Evolutionary conservation across 805 yeast species (phyloP), one percentile per base, ranked within the genome.

Genomic region (Saturnispora dispora): DNA sequence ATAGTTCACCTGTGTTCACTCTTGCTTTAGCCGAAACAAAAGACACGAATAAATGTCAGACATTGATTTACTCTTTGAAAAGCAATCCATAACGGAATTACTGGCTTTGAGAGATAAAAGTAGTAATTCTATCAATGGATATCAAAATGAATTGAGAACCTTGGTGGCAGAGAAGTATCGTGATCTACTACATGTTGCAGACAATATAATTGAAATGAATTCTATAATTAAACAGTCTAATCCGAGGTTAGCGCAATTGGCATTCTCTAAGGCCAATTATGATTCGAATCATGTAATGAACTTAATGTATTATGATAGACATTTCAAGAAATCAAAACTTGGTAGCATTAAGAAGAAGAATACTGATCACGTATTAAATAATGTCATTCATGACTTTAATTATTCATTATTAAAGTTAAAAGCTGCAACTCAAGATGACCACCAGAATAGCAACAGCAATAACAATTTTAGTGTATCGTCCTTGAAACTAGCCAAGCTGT

Each of bases 131-230:
- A 60, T 63, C 2, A 47, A 46, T 32, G 28, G 23, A 4, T 63
- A 61, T 44, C 58, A 57, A 42, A 47, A 53, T 15, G 64, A 65
- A 44, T 58, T 69, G 37, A 56, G 69, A 27, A 44, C 57, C 10
- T 50, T 68, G 30, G 71, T 69, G 32, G 70, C 70, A 11, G 54
- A 48, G 43, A 69, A 67, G 50, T 69, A 69, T 46, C 55, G 71
- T 47, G 71, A 69, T 47, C 57, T 69, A 40, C 49, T 69, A 13
- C 59, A 62, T 30, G 71, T 66, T 20, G 71, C 71, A 1, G 71
- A 69, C 57, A 65, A 69, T 52, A 67, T 69, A 5, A 64, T 67
- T 25, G 55, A 57, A 4, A 66, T 69, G 71, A 62, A 66, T 50
- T 57, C 59, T 4, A 55, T 66, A 35, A 57, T 66, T 0, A 54